phyloP scores from a whole-genome alignment of 768 basidiomycete species.

The Tephrocybe sp. region DNA sequence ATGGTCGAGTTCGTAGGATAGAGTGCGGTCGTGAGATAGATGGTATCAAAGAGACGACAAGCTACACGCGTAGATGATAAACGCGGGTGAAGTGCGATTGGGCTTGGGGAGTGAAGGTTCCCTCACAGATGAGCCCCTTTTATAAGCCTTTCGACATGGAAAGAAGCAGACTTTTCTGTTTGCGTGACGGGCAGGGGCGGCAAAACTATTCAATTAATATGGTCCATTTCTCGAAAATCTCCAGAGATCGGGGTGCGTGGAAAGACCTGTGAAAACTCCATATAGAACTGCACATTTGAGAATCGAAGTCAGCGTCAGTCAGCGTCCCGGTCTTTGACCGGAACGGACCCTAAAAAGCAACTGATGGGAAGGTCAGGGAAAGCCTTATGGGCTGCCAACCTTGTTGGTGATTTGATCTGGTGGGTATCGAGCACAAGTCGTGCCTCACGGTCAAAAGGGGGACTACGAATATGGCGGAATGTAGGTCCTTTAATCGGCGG shows the following conservation, averaged over 20 bases:
- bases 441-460: slow-evolving; percentile 1
- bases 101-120: not conserved
- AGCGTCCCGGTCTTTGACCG: not conserved
- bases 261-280: slow-evolving; percentile 1
- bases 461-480: slow-evolving; percentile 5
- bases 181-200: slow-evolving; percentile 5
- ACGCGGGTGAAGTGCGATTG: not conserved
- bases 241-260: slow-evolving; percentile 5
- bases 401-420: slow-evolving; percentile 1
- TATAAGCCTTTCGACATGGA: slow-evolving; percentile 4
- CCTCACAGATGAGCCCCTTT: slow-evolving; percentile 2
- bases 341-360: not conserved
- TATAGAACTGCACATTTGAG: slow-evolving; percentile 7
- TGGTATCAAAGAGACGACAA: slow-evolving; percentile 1
- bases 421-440: slow-evolving; percentile 4
- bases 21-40: not conserved
- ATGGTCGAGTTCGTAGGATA: not conserved
- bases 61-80: slow-evolving; percentile 1
- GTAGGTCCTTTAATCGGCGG: not conserved
- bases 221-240: slow-evolving; percentile 1
- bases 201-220: not conserved
- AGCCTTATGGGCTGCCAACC: slow-evolving; percentile 4
- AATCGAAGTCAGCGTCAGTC: slow-evolving; percentile 6
- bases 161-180: slow-evolving; percentile 4
- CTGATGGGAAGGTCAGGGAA: not conserved